These are phyloP conservation scores for Mortierella sp. DNA, from an alignment of 371 early-diverging fungal genomes.

Conservation along the genomic window DNA sequence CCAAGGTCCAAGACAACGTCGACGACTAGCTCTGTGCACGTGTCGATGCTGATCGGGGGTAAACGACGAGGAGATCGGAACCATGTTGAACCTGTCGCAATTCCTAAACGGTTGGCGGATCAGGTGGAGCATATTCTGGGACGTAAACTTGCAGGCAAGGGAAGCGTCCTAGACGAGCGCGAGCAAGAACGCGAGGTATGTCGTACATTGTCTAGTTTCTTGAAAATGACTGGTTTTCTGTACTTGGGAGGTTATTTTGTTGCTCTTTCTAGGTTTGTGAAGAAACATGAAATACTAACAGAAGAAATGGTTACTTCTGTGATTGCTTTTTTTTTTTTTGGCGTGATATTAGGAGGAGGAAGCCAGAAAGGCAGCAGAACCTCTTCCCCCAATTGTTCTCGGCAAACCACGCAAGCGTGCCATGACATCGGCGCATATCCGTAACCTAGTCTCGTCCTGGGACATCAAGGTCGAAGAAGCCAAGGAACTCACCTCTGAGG, in stretches of 20 bases:
- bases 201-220: not conserved
- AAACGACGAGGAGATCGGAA: constrained; percentile 52
- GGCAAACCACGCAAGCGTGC: constrained; percentile 56
- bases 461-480: constrained; percentile 56
- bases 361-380: constrained; percentile 46
- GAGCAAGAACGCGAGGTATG: constrained; percentile 54
- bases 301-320: not conserved
- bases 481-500: constrained; percentile 37
- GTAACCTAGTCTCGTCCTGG: constrained; percentile 57
- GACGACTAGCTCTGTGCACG: constrained; percentile 13
- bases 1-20: constrained; percentile 40
- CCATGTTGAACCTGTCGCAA: constrained; percentile 51
- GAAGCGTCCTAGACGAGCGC: constrained; percentile 52
- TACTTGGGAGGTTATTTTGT: not conserved
- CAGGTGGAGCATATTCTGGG: constrained; percentile 53
- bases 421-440: constrained; percentile 49
- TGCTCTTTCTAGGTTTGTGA: too few relatives aligned
- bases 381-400: constrained; percentile 50
- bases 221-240: not conserved
- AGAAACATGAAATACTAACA: too few relatives aligned
- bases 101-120: constrained; percentile 51
- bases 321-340: not conserved
- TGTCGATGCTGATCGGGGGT: constrained; percentile 23
- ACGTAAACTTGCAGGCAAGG: constrained; percentile 59
- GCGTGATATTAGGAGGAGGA: constrained; percentile 42